phyloP scores from a whole-genome alignment of 2,329 filamentous ascomycete genomes.

The Trichocomaceae sp. region DNA sequence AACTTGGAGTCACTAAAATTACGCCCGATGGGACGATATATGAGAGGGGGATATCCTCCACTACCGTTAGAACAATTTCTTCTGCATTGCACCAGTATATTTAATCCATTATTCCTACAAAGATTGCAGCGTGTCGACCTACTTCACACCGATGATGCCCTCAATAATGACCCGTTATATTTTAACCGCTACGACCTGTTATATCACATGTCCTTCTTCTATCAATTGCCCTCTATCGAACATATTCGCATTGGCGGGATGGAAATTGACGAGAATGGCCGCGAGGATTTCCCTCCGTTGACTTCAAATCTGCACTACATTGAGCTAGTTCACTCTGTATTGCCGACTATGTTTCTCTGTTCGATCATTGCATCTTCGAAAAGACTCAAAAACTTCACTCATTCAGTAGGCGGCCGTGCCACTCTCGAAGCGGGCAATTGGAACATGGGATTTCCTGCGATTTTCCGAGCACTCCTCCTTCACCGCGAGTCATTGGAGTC shows the following conservation, averaged over 20 bases:
- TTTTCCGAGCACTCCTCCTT: conserved; percentile 9
- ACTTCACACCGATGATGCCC: conserved; percentile 12
- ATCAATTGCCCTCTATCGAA: conserved; percentile 9
- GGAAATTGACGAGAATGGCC: conserved; percentile 13
- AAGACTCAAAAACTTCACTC: conserved; percentile 6
- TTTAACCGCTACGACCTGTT: conserved; percentile 13
- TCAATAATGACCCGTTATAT: conserved; percentile 10
- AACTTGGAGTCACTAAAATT: conserved; percentile 12
- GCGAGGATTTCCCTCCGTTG: conserved; percentile 11
- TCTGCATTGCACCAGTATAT: not conserved
- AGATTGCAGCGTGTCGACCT: conserved; percentile 9
- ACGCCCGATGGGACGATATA: conserved; percentile 10
- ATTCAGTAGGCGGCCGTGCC: conserved; percentile 11
- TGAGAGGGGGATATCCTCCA: conserved; percentile 5
- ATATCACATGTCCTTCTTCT: conserved; percentile 13
- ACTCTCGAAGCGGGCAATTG: conserved; percentile 10
- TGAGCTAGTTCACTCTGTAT: conserved; percentile 11
- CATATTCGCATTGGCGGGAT: conserved; percentile 11
- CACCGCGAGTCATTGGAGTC: conserved; percentile 11
- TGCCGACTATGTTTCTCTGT: conserved; percentile 14
- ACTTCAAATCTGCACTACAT: conserved; percentile 9
- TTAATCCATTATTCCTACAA: conserved; percentile 1
- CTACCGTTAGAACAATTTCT: conserved; percentile 12
- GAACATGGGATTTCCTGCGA: conserved; percentile 12
- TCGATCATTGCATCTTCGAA: conserved; percentile 11